Percentiles rank a stretch among this genome's conserved stretches.
Evolutionary conservation across 2,329 filamentous ascomycete genomes (phyloP).

Genomic region (Scedosporium apiospermum): DNA sequence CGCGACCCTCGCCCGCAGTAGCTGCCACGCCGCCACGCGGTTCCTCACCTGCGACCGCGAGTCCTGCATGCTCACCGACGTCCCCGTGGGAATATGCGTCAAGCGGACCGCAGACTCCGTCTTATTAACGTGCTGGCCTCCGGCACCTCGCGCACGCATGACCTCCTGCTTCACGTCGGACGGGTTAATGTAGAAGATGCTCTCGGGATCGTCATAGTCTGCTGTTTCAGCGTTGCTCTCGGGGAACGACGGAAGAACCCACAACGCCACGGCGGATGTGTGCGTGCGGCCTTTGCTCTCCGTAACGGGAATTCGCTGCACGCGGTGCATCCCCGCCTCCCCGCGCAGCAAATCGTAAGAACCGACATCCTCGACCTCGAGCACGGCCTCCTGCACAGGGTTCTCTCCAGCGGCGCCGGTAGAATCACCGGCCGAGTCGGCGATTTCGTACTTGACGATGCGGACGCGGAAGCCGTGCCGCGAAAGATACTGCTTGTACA

Average conservation of each 20-base stretch:
- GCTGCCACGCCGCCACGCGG: slow-evolving; percentile 74
- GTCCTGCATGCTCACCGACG: slow-evolving; percentile 86
- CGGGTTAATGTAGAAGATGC: slow-evolving; percentile 83
- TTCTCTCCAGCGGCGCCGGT: slow-evolving; percentile 48
- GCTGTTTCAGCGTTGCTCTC: slow-evolving; percentile 39
- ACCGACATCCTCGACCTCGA: slow-evolving; percentile 69
- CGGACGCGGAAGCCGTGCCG: slow-evolving; percentile 56
- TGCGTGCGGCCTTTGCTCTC: slow-evolving; percentile 88
- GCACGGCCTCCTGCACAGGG: slow-evolving; percentile 74
- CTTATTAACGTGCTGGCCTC: slow-evolving; percentile 97
- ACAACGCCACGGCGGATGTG: slow-evolving; percentile 83
- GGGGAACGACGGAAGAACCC: slow-evolving; percentile 81
- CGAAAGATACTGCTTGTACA: slow-evolving; percentile 78
- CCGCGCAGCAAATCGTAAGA: slow-evolving; percentile 75
- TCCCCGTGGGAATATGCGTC: slow-evolving; percentile 82
- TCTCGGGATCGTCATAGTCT: slow-evolving; percentile 73
- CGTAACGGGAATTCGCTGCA: slow-evolving; percentile 86
- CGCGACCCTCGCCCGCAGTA: slow-evolving; percentile 75
- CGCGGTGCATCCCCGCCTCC: slow-evolving; percentile 90
- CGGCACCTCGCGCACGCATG: slow-evolving; percentile 85
- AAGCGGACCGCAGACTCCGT: slow-evolving; percentile 92
- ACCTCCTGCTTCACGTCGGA: slow-evolving; percentile 76
- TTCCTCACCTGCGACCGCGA: slow-evolving; percentile 84
- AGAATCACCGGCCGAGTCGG: slow-evolving; percentile 49
- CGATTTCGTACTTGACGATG: slow-evolving; percentile 71